These are phyloP conservation scores for Mycena filopes DNA, from an alignment of 768 basidiomycete species.

Conservation along the genomic window DNA sequence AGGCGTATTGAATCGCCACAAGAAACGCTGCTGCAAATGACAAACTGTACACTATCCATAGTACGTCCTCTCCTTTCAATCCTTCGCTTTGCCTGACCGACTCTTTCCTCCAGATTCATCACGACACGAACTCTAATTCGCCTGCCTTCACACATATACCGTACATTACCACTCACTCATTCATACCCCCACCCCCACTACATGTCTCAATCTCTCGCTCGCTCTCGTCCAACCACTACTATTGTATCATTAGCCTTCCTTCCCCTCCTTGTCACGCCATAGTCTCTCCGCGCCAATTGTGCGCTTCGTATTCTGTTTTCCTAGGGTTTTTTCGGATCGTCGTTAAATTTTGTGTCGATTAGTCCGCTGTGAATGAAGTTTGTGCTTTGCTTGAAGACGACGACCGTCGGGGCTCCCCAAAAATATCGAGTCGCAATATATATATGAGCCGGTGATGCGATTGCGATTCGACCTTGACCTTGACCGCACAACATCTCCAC, in stretches of 20 bases:
- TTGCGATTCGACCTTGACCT: too few relatives aligned
- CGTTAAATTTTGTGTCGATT: slow-evolving; percentile 7
- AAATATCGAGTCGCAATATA: too few relatives aligned
- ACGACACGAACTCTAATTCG: slow-evolving; percentile 20
- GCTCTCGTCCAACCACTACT: neutral
- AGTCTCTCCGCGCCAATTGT: slow-evolving; percentile 8
- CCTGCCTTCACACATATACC: slow-evolving; percentile 15
- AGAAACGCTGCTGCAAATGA: slow-evolving; percentile 30
- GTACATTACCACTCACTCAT: slow-evolving; percentile 14
- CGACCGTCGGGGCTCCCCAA: too few relatives aligned
- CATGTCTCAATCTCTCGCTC: neutral
- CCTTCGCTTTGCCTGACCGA: neutral
- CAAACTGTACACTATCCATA: slow-evolving; percentile 1
- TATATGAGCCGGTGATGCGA: too few relatives aligned
- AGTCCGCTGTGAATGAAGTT: slow-evolving; percentile 18
- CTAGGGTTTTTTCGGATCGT: slow-evolving; percentile 2
- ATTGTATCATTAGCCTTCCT: slow-evolving; percentile 18
- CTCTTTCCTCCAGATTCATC: neutral
- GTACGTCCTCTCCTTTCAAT: neutral
- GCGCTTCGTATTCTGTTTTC: slow-evolving; percentile 9
- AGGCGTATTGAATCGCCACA: slow-evolving; percentile 34
- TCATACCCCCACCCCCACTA: neutral
- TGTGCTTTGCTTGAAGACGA: too few relatives aligned
- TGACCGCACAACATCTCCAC: too few relatives aligned
- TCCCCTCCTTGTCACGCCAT: slow-evolving; percentile 6